Percentiles rank a stretch among this genome's conserved stretches.
These are phyloP conservation scores for Xylaria acuta DNA, from an alignment of 495 filamentous ascomycete genomes.

Conservation along the genomic window DNA sequence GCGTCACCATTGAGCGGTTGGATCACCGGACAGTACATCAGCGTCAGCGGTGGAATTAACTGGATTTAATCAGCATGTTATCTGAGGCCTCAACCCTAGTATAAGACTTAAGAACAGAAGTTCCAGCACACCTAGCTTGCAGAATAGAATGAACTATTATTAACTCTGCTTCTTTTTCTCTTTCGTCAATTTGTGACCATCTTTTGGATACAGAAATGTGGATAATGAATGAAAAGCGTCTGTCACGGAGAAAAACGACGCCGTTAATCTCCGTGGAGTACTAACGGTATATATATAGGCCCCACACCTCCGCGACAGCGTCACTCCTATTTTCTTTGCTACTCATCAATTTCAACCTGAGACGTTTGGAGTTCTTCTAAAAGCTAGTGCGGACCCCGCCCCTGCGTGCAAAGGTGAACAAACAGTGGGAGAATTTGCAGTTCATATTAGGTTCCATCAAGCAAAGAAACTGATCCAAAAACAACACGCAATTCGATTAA, in stretches of 20 bases:
- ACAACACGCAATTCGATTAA: neutral
- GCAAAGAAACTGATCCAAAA: neutral
- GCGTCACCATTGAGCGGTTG: conserved; percentile 52
- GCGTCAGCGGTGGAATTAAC: conserved; percentile 50
- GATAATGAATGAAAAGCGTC: no score
- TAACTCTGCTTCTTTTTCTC: neutral
- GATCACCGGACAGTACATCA: conserved; percentile 57
- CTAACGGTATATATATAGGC: no score
- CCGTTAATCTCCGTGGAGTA: no score
- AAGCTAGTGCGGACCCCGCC: neutral
- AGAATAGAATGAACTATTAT: neutral
- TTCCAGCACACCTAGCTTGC: neutral
- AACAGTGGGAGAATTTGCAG: neutral
- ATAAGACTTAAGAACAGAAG: neutral
- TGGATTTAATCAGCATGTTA: conserved; percentile 25
- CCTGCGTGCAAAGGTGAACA: neutral
- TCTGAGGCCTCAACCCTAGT: neutral
- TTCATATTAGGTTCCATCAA: neutral
- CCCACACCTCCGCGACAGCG: no score
- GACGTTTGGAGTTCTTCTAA: neutral
- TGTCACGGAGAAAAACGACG: no score
- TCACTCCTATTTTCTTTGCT: conserved; percentile 7
- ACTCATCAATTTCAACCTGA: neutral
- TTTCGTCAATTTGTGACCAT: neutral
- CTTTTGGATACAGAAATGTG: neutral